These are phyloP conservation scores for Monilinia aucupariae DNA, from an alignment of 2,329 filamentous ascomycete species.

Conservation along the genomic window DNA sequence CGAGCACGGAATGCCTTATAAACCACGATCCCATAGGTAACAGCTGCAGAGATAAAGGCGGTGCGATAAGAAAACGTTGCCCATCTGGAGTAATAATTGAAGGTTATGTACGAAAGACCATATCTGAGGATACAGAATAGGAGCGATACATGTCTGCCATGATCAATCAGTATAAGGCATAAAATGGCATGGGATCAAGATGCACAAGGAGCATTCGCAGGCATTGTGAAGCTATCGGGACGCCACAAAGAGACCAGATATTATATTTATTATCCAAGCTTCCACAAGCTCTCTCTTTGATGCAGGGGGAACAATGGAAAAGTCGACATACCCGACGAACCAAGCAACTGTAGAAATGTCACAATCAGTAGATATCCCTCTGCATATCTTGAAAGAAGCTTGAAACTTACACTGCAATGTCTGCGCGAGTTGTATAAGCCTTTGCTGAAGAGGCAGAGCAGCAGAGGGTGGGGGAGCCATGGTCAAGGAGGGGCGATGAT, in stretches of 20 bases:
- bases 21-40: conserved; percentile 95
- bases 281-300: conserved; percentile 14
- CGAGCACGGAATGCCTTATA: conserved; percentile 94
- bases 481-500: conserved; percentile 16
- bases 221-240: background rate
- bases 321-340: conserved; percentile 68
- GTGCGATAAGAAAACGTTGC: conserved; percentile 83
- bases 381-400: conserved; percentile 23
- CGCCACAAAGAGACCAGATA: conserved; percentile 6
- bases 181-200: conserved; percentile 5
- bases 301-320: conserved; percentile 15
- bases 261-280: conserved; percentile 19
- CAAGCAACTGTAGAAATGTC: conserved; percentile 56
- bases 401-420: conserved; percentile 80
- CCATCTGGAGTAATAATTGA: conserved; percentile 76
- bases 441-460: conserved; percentile 38
- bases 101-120: conserved; percentile 74
- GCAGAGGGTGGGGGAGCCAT: conserved; percentile 36
- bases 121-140: conserved; percentile 81
- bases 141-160: conserved; percentile 72
- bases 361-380: conserved; percentile 19
- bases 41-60: conserved; percentile 81
- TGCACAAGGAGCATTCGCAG: conserved; percentile 20
- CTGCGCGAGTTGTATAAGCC: conserved; percentile 72
- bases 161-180: background rate